Conservation (phyloP, 495 filamentous ascomycete genomes). For the Daldinia vernicosa region DNA sequence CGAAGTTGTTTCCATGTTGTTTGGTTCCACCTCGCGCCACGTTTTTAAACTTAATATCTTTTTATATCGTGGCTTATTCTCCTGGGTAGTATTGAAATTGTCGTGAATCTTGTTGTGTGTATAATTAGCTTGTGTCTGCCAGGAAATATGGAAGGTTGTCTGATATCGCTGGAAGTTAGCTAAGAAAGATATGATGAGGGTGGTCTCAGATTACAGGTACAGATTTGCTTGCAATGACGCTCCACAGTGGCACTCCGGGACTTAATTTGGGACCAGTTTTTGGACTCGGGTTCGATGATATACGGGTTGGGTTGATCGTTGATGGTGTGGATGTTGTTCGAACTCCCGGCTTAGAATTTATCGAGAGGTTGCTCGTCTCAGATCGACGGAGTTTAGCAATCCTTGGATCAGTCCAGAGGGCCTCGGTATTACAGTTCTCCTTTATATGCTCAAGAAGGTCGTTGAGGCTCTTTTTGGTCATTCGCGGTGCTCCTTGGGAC, state of each 20-base stretch:
- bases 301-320: neutral
- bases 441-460: conserved; percentile 22
- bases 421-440: neutral
- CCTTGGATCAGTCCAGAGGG: conserved; percentile 12
- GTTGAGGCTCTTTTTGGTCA: conserved; percentile 24
- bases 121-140: no score
- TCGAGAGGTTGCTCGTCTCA: neutral
- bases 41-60: no score
- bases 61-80: no score
- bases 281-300: neutral
- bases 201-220: no score
- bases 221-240: no score
- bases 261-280: neutral
- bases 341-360: neutral
- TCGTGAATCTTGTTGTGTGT: no score
- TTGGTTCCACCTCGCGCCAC: no score
- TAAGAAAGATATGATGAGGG: no score
- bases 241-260: neutral
- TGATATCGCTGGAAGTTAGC: no score
- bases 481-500: neutral
- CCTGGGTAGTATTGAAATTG: no score
- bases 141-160: no score
- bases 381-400: neutral
- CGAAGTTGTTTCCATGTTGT: no score
- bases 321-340: neutral